Evolutionary conservation across 352 stramenopile genomes (phyloP), one percentile per base, ranked within the genome.

Genomic region (Phytopythium helicoides): DNA sequence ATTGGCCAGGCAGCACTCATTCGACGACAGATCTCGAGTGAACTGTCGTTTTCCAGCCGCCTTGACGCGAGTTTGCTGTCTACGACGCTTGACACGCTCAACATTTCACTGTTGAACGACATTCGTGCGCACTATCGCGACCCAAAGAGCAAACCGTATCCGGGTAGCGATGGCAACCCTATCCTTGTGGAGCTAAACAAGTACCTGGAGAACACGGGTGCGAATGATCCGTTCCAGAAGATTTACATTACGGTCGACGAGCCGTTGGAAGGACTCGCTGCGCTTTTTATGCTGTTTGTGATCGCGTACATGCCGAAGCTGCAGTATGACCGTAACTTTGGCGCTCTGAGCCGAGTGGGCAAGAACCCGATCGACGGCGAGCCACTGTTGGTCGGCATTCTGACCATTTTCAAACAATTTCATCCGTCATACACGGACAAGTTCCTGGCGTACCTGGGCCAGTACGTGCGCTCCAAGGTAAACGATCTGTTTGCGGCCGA

Each of bases 371-470:
- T 98, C 36, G 94, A 98, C 58, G 94, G 94, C 37, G 81, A 94
- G 60, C 87, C 92, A 41, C 58, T 98, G 47, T 73, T 97, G 26
- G 68, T 96, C 21, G 94, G 94, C 10, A 91, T 97, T 36, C 62
- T 91, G 18, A 98, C 92, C 6, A 79, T 98, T 34, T 82, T 98
- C 50, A 97, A 96, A 66, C 94, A 98, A 68, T 98, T 98, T 64
- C 93, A 98, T 65, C 88, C 90, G 49, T 95, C 87, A 22, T 97
- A 97, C 70, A 92, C 86, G n/a, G 79, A 96, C 52, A 90, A 93
- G 48, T 96, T 98, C 50, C 70, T 98, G 15, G 77, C 85, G 19
- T 98, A 97, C 54, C 60, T 98, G 54, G 89, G 91, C 7, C 94
- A 98, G 68, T 98, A 91, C 58, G 87, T 98, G 40, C 87, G 90